These are phyloP conservation scores for Pascua sp. DNA, from an alignment of 1,284 basidiomycete species.

Conservation along the genomic window DNA sequence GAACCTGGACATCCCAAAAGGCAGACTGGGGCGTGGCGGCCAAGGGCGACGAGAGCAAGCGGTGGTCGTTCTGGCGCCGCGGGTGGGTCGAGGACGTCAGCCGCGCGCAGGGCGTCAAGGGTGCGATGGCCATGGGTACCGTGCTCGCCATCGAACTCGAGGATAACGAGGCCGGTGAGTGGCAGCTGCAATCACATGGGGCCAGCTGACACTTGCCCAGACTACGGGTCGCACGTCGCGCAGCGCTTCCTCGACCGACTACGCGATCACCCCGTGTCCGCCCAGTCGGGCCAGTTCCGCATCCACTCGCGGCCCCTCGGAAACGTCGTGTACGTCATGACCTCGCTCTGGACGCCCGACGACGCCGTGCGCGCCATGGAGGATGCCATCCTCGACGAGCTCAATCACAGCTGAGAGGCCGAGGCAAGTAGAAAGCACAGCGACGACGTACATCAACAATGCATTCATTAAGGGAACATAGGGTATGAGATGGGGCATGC, in stretches of 20 bases:
- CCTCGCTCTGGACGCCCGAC: conserved; percentile 59
- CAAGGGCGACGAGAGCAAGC: conserved; percentile 43
- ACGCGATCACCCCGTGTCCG: conserved; percentile 22
- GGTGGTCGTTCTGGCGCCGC: conserved; percentile 89
- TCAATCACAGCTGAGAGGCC: conserved; percentile 1
- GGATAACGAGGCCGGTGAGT: conserved; percentile 59
- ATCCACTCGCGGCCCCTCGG: conserved; percentile 88
- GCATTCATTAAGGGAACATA: too few species aligned
- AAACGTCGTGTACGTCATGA: conserved; percentile 92
- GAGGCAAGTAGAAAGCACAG: neutral
- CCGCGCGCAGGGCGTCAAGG: conserved; percentile 58
- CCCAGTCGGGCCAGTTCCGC: conserved; percentile 54
- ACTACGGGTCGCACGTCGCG: conserved; percentile 73
- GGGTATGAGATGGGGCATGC: too few species aligned
- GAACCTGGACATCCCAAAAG: conserved; percentile 60
- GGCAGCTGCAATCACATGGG: neutral
- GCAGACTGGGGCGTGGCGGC: conserved; percentile 56
- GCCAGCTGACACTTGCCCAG: conserved; percentile 39
- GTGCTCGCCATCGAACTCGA: conserved; percentile 78
- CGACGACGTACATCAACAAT: too few species aligned
- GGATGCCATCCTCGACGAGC: conserved; percentile 26
- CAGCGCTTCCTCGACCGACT: conserved; percentile 56
- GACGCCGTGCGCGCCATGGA: conserved; percentile 45
- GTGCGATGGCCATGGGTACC: conserved; percentile 82
- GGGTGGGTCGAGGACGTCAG: conserved; percentile 67